phyloP scores from a whole-genome alignment of 805 yeast species.

The Ogataea pini region DNA sequence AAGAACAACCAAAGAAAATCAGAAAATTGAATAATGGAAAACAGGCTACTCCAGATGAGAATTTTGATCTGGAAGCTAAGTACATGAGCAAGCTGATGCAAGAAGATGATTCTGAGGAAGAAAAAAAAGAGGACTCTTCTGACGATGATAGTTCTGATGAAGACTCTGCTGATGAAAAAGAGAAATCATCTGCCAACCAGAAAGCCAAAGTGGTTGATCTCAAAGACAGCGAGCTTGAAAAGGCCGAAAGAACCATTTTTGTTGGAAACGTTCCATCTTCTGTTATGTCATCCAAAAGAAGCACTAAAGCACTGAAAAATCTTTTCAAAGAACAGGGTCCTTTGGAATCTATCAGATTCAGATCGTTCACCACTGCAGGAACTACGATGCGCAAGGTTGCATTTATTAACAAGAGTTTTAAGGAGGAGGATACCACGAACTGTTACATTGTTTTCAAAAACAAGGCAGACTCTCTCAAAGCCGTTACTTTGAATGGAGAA shows the following conservation, averaged over 20 bases:
- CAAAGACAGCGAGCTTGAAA: slow-evolving; percentile 70
- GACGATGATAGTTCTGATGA: slow-evolving; percentile 24
- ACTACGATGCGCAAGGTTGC: slow-evolving; percentile 92
- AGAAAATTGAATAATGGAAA: slow-evolving; percentile 16
- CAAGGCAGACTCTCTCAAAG: slow-evolving; percentile 48
- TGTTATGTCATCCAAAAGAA: slow-evolving; percentile 63
- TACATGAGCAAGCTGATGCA: slow-evolving; percentile 53
- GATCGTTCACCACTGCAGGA: slow-evolving; percentile 89
- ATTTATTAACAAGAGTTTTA: slow-evolving; percentile 74
- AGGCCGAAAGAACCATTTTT: slow-evolving; percentile 83
- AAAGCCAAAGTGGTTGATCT: slow-evolving; percentile 52
- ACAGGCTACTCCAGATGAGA: slow-evolving; percentile 36
- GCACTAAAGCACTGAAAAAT: slow-evolving; percentile 63
- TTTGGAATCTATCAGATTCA: slow-evolving; percentile 78
- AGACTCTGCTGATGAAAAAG: slow-evolving; percentile 25
- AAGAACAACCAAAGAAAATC: slow-evolving; percentile 19
- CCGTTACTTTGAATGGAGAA: slow-evolving; percentile 59
- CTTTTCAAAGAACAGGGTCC: slow-evolving; percentile 55
- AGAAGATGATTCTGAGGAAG: slow-evolving; percentile 29
- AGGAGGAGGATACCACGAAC: slow-evolving; percentile 76
- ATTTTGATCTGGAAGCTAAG: slow-evolving; percentile 54
- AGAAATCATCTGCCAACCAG: slow-evolving; percentile 14
- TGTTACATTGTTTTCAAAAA: slow-evolving; percentile 81
- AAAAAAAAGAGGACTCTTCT: slow-evolving; percentile 23
- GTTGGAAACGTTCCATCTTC: slow-evolving; percentile 78